These are phyloP conservation scores for Sporisorium graminicola DNA, from an alignment of 1,284 basidiomycete genomes.

Conservation along the genomic window DNA sequence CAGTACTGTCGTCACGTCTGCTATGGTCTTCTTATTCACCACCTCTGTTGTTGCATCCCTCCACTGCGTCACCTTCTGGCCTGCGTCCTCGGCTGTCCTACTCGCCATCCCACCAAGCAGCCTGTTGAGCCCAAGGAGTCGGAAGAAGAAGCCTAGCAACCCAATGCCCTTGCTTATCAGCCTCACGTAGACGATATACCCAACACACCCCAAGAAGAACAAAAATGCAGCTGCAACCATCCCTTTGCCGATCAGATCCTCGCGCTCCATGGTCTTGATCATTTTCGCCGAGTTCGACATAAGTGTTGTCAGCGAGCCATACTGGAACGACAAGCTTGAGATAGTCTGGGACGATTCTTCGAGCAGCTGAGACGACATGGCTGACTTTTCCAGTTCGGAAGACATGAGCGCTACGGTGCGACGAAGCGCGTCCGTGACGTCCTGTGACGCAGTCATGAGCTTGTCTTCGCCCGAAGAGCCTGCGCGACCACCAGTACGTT, in stretches of 20 bases:
- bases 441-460: slow-evolving; percentile 60
- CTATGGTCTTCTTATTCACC: background rate
- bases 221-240: slow-evolving; percentile 54
- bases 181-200: slow-evolving; percentile 66
- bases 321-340: slow-evolving; percentile 55
- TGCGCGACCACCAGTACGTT: slow-evolving; percentile 35
- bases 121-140: slow-evolving; percentile 40
- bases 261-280: slow-evolving; percentile 67
- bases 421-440: slow-evolving; percentile 64
- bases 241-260: slow-evolving; percentile 60
- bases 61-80: slow-evolving; percentile 36
- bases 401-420: slow-evolving; percentile 66
- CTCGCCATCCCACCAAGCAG: slow-evolving; percentile 32
- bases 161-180: slow-evolving; percentile 60
- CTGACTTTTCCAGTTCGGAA: slow-evolving; percentile 65
- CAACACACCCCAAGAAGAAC: slow-evolving; percentile 64
- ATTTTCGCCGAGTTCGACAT: slow-evolving; percentile 61
- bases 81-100: slow-evolving; percentile 19
- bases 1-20: slow-evolving; percentile 16
- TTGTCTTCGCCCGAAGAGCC: slow-evolving; percentile 58
- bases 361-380: slow-evolving; percentile 64
- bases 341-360: slow-evolving; percentile 65
- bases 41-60: slow-evolving; percentile 14
- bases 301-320: slow-evolving; percentile 60
- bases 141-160: slow-evolving; percentile 49